Evolutionary conservation across 768 basidiomycete species (phyloP).

Genomic region (Tricholoma bakamatsutake): DNA sequence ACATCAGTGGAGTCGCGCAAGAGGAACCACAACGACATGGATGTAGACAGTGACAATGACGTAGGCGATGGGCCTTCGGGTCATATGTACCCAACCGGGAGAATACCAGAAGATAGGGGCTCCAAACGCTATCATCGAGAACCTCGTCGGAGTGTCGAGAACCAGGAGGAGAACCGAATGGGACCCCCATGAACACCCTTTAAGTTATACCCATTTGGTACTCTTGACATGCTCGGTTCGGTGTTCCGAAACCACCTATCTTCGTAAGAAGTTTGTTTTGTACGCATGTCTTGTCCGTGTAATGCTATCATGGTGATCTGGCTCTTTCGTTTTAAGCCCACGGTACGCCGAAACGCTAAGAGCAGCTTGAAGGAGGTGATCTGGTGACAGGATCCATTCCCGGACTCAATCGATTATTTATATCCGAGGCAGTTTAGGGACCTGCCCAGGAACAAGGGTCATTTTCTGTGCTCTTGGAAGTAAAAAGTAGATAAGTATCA

Average conservation of each 20-base stretch:
- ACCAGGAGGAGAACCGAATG: constrained; percentile 34
- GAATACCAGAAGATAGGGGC: constrained; percentile 45
- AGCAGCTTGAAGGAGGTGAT: constrained; percentile 5
- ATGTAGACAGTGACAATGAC: constrained; percentile 52
- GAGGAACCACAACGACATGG: constrained; percentile 58
- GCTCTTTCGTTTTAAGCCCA: constrained; percentile 7
- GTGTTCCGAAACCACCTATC: constrained; percentile 10
- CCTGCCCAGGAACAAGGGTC: not conserved
- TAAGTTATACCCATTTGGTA: constrained; percentile 12
- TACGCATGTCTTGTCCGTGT: constrained; percentile 12
- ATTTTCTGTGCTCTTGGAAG: not conserved
- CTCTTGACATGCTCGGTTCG: constrained; percentile 7
- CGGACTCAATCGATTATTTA: constrained; percentile 2
- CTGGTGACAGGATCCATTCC: not conserved
- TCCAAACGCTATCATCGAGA: constrained; percentile 57
- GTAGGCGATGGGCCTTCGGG: constrained; percentile 26
- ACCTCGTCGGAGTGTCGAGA: constrained; percentile 32
- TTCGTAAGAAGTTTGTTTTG: constrained; percentile 13
- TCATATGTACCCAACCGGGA: constrained; percentile 29
- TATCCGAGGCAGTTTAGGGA: not conserved
- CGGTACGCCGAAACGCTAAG: not conserved
- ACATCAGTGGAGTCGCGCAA: constrained; percentile 45
- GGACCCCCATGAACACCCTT: constrained; percentile 18
- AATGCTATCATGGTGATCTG: constrained; percentile 18
- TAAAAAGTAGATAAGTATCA: not conserved